Percentiles rank a stretch among this genome's conserved stretches.
These are phyloP conservation scores for Tremella fuciformis DNA, from an alignment of 768 basidiomycete genomes.

Conservation along the genomic window DNA sequence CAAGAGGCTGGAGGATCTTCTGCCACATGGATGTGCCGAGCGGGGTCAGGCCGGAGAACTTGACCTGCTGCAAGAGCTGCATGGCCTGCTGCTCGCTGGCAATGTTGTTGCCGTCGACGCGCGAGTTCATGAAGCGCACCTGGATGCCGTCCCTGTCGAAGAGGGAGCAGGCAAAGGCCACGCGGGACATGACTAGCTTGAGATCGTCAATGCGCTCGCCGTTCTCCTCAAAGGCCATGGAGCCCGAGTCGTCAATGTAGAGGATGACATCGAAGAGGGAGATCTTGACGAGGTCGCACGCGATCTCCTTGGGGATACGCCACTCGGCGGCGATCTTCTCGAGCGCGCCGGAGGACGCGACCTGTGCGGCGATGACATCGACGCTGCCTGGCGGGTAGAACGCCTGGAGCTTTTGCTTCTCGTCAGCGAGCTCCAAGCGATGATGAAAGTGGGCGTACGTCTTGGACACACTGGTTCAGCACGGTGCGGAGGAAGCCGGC, in stretches of 20 bases:
- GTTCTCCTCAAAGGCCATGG: constrained; percentile 53
- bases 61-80: constrained; percentile 51
- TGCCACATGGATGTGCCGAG: constrained; percentile 52
- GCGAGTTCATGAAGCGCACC: constrained; percentile 54
- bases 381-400: constrained; percentile 55
- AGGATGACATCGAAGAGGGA: constrained; percentile 53
- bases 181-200: constrained; percentile 52
- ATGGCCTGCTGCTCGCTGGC: constrained; percentile 47
- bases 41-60: constrained; percentile 53
- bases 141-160: constrained; percentile 55
- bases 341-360: constrained; percentile 51
- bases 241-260: constrained; percentile 49
- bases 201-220: constrained; percentile 55
- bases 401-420: constrained; percentile 52
- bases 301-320: constrained; percentile 54
- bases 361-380: constrained; percentile 51
- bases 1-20: constrained; percentile 54
- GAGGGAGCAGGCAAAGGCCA: constrained; percentile 52
- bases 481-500: constrained; percentile 30
- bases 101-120: constrained; percentile 53
- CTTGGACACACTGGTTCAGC: constrained; percentile 51
- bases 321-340: constrained; percentile 52
- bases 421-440: neutral
- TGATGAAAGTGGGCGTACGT: constrained; percentile 32
- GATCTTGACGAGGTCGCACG: constrained; percentile 53